A percentile compares a stretch with the other conserved stretches of the same genome.
These are phyloP conservation scores for Trichoderma polysporum DNA, from an alignment of 2,329 filamentous ascomycete genomes.

Conservation along the genomic window DNA sequence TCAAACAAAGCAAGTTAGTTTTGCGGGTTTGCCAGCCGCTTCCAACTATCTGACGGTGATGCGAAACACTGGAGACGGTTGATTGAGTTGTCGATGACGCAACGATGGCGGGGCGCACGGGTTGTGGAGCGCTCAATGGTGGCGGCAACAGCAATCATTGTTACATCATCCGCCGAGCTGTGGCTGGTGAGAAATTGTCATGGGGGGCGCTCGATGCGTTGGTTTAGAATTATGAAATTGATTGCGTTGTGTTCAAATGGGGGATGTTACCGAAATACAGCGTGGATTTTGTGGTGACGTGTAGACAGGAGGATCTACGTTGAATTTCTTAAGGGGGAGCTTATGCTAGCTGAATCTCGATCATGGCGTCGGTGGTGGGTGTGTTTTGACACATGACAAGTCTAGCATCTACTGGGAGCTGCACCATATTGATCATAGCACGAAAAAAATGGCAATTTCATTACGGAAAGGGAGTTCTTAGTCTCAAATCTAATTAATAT, in stretches of 20 bases:
- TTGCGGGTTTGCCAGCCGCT: background rate
- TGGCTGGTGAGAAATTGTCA: slow-evolving; percentile 14
- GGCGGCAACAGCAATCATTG: slow-evolving; percentile 7
- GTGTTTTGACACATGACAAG: background rate
- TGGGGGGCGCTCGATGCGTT: background rate
- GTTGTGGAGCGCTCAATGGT: background rate
- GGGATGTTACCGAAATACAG: too few species aligned
- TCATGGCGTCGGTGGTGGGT: background rate
- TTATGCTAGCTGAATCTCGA: background rate
- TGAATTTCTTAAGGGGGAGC: background rate
- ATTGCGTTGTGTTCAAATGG: too few species aligned
- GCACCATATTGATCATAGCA: too few species aligned
- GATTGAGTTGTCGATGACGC: slow-evolving; percentile 19
- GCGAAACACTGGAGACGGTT: background rate
- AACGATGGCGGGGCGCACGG: background rate
- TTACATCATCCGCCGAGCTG: slow-evolving; percentile 16
- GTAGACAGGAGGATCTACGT: background rate
- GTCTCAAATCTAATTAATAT: background rate
- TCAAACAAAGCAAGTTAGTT: background rate
- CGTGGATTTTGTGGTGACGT: background rate
- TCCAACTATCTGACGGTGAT: background rate
- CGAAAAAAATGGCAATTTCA: background rate
- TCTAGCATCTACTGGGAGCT: too few species aligned
- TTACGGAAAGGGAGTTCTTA: background rate
- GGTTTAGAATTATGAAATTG: background rate